A percentile compares a stretch with the other conserved stretches of the same genome.
Conservation (phyloP, 176 grass and related monocot genomes). For the Chloris gayana region DNA sequence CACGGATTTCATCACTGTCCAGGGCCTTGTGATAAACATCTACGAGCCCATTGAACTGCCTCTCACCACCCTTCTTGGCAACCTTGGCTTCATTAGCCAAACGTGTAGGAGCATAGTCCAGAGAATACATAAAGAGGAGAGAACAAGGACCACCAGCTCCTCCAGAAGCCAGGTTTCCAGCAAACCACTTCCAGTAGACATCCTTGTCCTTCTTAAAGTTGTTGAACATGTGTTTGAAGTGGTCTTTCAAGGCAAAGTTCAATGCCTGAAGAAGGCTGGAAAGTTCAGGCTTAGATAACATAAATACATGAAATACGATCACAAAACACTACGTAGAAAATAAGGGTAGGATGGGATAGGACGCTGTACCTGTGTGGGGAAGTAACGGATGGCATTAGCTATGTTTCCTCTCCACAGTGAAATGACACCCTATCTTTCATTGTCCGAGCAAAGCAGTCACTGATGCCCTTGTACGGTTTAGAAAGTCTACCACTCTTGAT, state of each 20-base stretch:
- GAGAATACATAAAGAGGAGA: constrained; percentile 64
- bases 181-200: constrained; percentile 76
- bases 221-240: constrained; percentile 79
- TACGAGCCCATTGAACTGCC: constrained; percentile 68
- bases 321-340: background rate
- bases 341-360: background rate
- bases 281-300: too few species aligned
- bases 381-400: constrained; percentile 74
- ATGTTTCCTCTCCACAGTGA: constrained; percentile 72
- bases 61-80: constrained; percentile 61
- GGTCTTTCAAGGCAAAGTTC: constrained; percentile 73
- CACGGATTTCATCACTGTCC: constrained; percentile 49
- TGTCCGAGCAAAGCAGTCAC: constrained; percentile 54
- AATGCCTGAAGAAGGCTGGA: constrained; percentile 43
- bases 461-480: constrained; percentile 63
- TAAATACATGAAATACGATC: background rate
- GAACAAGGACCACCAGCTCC: constrained; percentile 70
- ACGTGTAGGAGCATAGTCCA: constrained; percentile 63
- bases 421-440: constrained; percentile 55
- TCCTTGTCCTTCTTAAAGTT: constrained; percentile 79
- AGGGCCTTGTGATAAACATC: constrained; percentile 65
- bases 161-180: constrained; percentile 66
- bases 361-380: constrained; percentile 64
- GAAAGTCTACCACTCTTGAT: constrained; percentile 57
- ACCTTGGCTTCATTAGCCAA: constrained; percentile 65